phyloP scores from a whole-genome alignment of 176 grass and related monocot species.

The Carex littledalei region DNA sequence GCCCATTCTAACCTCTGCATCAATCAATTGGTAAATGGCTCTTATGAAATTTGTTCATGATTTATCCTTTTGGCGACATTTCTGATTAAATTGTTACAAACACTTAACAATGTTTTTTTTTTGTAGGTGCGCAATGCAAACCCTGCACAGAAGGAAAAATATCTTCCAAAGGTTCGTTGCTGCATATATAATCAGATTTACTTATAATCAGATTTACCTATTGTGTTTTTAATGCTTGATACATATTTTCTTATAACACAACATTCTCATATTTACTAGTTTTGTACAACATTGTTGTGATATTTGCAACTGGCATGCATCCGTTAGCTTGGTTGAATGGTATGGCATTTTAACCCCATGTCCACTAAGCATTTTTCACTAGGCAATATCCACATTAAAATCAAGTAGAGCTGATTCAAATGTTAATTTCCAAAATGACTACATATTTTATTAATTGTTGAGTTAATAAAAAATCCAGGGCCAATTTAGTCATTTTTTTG shows the following conservation, averaged over 20 bases:
- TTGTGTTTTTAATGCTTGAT: background rate
- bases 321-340: background rate
- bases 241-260: background rate
- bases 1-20: constrained; percentile 94
- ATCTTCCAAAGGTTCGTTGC: constrained; percentile 60
- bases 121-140: constrained; percentile 79
- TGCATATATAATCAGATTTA: background rate
- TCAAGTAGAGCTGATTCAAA: background rate
- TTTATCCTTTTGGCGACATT: background rate
- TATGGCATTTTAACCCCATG: background rate
- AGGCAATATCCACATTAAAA: background rate
- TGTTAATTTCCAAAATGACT: background rate
- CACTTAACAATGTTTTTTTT: background rate
- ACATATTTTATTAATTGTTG: background rate
- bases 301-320: background rate
- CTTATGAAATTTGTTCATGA: background rate
- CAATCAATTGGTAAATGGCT: constrained; percentile 63
- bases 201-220: background rate
- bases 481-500: background rate
- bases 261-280: background rate
- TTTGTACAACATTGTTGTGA: background rate
- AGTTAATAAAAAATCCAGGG: background rate
- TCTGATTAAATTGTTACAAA: background rate
- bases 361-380: background rate
- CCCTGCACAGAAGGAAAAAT: constrained; percentile 60